Base-by-base conservation (phyloP, 2,329 filamentous ascomycete species). In the Xylariaceae sp. region DNA sequence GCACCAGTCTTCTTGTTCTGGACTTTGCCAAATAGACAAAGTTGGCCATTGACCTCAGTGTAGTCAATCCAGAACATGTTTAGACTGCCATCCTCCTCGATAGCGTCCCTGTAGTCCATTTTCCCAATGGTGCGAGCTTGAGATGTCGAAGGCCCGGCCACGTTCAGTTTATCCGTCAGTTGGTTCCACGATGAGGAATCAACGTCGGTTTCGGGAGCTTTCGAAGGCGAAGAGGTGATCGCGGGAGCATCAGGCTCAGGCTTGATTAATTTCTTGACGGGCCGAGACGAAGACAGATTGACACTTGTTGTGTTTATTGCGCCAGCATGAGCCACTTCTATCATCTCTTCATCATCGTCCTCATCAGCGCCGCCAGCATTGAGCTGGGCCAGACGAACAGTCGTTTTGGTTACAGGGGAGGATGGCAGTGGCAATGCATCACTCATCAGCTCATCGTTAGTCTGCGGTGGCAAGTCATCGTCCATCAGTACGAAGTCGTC, bases 61-160 rank as follows among this genome's bases (percentile, higher is more conserved):
- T 96, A 99, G 74, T 99, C 94, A 6, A 90, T 88, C 94, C 94
- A 99, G 77, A 97, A 99, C 78, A 99, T 91, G 66, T 88, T 88
- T 35, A 99, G 80, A 67, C 89, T 95, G 42, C 93, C 94, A 70
- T 99, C 92, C 63, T 90, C 86, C 73, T 97, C 93, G n/a, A 96
- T 77, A n/a, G 90, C 92, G 73, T 96, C 88, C 63, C 88, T 84
- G 59, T 90, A 82, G 64, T 88, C 86, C 53, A 97, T 82, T 75
- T 97, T 99, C 47, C 92, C 92, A 64, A 90, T 83, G 7, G 78
- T 80, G 30, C 78, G 78, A 39, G 79, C 77, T 64, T 91, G 88
- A 2, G 83, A 72, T 3, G 82, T 78, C 3, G 90, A 87, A 69
- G 86, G 91, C 73, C 84, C 91, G 65, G 94, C 80, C 44, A 97